Conservation (phyloP, 352 stramenopile species). For the Pythium volutum region DNA sequence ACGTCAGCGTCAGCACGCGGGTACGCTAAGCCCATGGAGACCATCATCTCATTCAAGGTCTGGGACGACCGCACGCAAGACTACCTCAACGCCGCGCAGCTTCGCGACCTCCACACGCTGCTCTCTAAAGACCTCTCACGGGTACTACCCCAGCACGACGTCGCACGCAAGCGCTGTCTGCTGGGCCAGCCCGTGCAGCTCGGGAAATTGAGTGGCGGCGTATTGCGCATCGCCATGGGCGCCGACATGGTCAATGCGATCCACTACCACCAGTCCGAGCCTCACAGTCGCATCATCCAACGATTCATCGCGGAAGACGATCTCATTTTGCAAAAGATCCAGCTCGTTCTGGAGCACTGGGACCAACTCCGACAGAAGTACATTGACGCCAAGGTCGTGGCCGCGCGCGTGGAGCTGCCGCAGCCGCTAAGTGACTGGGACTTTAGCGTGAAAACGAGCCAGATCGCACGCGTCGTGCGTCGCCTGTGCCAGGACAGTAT, state of each 20-base stretch:
- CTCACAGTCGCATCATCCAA: slow-evolving; percentile 33
- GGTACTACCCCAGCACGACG: slow-evolving; percentile 37
- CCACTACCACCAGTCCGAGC: slow-evolving; percentile 37
- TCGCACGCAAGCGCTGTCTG: slow-evolving; percentile 60
- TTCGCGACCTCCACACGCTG: slow-evolving; percentile 68
- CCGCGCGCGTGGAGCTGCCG: slow-evolving; percentile 35
- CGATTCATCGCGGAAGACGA: slow-evolving; percentile 53
- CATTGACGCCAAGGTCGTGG: slow-evolving; percentile 47
- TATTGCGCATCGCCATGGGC: slow-evolving; percentile 83
- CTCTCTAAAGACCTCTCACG: slow-evolving; percentile 68
- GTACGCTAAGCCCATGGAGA: slow-evolving; percentile 46
- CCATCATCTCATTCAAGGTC: slow-evolving; percentile 82
- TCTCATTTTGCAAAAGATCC: slow-evolving; percentile 61
- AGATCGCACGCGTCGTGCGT: slow-evolving; percentile 59
- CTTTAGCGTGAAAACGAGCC: slow-evolving; percentile 66
- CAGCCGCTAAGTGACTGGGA: slow-evolving; percentile 69
- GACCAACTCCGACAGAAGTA: slow-evolving; percentile 56
- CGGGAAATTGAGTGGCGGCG: slow-evolving; percentile 50
- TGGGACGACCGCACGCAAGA: slow-evolving; percentile 33
- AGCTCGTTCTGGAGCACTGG: slow-evolving; percentile 68
- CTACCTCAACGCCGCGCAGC: slow-evolving; percentile 42
- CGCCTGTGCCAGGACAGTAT: slow-evolving; percentile 52
- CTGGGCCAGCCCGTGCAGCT: slow-evolving; percentile 82
- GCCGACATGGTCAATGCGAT: slow-evolving; percentile 85
- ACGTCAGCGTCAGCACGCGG: not conserved